A percentile compares a stretch with the other conserved stretches of the same genome.
phyloP scores from a whole-genome alignment of 345 rosid genomes.

The Mangifera indica region DNA sequence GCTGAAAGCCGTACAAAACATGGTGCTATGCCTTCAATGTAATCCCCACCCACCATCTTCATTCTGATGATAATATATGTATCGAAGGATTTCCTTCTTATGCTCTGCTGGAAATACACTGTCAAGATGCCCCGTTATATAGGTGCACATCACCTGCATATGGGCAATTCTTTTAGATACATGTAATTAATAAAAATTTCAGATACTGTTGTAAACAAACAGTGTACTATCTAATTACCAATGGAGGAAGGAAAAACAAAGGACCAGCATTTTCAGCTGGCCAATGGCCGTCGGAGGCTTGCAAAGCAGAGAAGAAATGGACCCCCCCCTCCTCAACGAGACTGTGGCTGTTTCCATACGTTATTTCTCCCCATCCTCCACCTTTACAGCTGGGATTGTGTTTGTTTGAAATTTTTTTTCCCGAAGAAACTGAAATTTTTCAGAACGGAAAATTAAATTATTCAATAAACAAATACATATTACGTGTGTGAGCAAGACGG shows the following conservation, averaged over 20 bases:
- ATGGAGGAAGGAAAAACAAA: constrained; percentile 29
- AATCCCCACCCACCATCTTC: constrained; percentile 44
- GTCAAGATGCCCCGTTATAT: constrained; percentile 39
- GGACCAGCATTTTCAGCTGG: constrained; percentile 45
- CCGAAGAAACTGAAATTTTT: constrained; percentile 24
- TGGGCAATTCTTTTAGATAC: too few relatives aligned
- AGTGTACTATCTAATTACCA: not conserved
- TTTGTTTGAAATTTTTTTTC: constrained; percentile 35
- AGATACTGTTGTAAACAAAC: too few relatives aligned
- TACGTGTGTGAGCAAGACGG: too few relatives aligned
- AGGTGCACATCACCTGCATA: constrained; percentile 26
- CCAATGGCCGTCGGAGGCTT: constrained; percentile 42
- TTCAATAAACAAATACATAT: too few relatives aligned
- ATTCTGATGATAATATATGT: constrained; percentile 38
- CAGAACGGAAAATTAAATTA: too few relatives aligned
- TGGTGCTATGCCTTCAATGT: constrained; percentile 39
- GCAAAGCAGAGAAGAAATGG: constrained; percentile 38
- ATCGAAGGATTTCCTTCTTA: constrained; percentile 40
- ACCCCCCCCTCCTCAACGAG: constrained; percentile 31
- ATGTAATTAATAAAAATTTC: too few relatives aligned
- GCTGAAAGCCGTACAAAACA: constrained; percentile 35
- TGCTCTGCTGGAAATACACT: constrained; percentile 29
- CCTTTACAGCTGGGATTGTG: constrained; percentile 28
- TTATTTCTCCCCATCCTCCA: constrained; percentile 32
- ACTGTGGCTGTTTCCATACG: constrained; percentile 26